Base-by-base conservation (phyloP, 805 yeast species). In the Saccharomycopsis oosterbeekiorum region DNA sequence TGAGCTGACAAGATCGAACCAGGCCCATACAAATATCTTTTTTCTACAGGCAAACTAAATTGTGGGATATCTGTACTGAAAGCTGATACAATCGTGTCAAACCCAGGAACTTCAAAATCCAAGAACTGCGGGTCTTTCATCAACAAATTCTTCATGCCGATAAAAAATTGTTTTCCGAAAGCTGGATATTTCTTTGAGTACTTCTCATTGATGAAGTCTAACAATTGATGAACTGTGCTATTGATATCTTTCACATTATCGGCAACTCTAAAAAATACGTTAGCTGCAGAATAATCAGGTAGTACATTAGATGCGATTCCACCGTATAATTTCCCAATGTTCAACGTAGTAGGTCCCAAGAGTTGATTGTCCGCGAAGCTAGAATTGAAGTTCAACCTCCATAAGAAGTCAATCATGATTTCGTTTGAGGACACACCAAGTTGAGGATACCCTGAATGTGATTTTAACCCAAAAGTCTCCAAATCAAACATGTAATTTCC, bases 361-460 rank as follows among this genome's bases (percentile, higher is more conserved):
- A 80, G 67, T 4, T 78, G 80, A 41, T 81, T 77, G 0, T 61
- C 64, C 24, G 91, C 89, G 67, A 77, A 78, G 1, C 74, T 65
- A 9, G 55, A 14, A n/a, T 29, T 34, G 21, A 36, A 40, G 26
- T 36, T 72, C 68, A 86, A 69, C 1, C 76, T 74, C 66, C 77
- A 67, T 70, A 85, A 74, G 0, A 80, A 72, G 26, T 81, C 80
- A 58, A 86, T 72, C 53, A 85, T 69, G 61, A 79, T 80, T 58
- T 79, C 80, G 58, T 82, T 80, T 2, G 91, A 88, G 63, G 82
- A 82, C 59, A 84, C 70, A 2, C 91, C 91, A 47, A 83, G 73
- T 56, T 85, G 80, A 9, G 92, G 92, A 70, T 85, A 84, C 1
- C 89, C 89, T 1, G 86, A 81, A 68, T 86, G 91, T 3, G 83